These are phyloP conservation scores for Aspergillus mulundensis DNA, from an alignment of 495 filamentous ascomycete genomes.

Conservation along the genomic window DNA sequence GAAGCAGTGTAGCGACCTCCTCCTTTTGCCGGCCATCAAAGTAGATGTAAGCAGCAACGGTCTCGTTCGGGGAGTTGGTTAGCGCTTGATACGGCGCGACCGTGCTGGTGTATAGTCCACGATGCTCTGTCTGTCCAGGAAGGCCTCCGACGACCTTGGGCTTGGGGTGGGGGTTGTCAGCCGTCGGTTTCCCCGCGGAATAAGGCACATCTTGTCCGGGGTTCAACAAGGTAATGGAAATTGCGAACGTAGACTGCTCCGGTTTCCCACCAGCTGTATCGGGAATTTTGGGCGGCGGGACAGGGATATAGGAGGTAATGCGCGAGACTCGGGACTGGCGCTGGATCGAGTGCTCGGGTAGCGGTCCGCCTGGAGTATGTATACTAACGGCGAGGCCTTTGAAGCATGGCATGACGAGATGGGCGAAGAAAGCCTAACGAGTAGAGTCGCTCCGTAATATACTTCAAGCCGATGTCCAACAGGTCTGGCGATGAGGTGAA, in stretches of 20 bases:
- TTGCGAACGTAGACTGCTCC: conserved; percentile 89
- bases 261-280: conserved; percentile 63
- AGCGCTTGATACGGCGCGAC: conserved; percentile 85
- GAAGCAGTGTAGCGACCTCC: conserved; percentile 89
- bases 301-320: conserved; percentile 95
- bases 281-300: conserved; percentile 78
- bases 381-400: conserved; percentile 96
- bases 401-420: conserved; percentile 82
- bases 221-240: conserved; percentile 93
- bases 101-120: conserved; percentile 51
- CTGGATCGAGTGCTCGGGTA: conserved; percentile 90
- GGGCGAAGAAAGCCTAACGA: neutral
- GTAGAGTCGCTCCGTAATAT: conserved; percentile 1
- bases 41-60: conserved; percentile 97
- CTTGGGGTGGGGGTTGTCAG: conserved; percentile 67
- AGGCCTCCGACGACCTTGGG: conserved; percentile 73
- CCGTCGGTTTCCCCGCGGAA: conserved; percentile 71
- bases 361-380: conserved; percentile 81
- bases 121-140: conserved; percentile 51
- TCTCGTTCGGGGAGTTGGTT: conserved; percentile 87
- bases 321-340: conserved; percentile 85
- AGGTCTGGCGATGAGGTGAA: conserved; percentile 1
- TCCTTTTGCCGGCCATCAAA: conserved; percentile 95
- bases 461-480: neutral
- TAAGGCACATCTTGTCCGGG: conserved; percentile 85